phyloP scores from a whole-genome alignment of 768 basidiomycete species.

The Russula dissimulans region DNA sequence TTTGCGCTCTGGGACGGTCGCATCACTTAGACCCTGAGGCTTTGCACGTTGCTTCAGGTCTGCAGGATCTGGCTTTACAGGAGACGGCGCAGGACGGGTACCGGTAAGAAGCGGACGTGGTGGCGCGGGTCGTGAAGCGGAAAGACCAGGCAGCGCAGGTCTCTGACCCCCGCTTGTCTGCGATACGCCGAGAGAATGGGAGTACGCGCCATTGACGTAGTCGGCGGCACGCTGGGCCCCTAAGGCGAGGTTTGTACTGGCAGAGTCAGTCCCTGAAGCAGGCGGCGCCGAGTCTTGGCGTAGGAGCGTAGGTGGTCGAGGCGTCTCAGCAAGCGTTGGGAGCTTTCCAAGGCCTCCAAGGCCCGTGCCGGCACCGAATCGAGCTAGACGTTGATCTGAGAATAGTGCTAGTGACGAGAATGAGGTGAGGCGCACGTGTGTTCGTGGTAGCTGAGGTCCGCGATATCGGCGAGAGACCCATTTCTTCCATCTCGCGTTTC shows the following conservation, averaged over 20 bases:
- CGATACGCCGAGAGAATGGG: constrained; percentile 33
- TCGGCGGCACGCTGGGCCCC: constrained; percentile 56
- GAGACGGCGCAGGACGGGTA: constrained; percentile 44
- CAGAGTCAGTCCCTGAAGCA: constrained; percentile 26
- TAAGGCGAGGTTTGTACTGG: constrained; percentile 24
- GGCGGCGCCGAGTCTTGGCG: constrained; percentile 41
- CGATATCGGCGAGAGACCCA: constrained; percentile 29
- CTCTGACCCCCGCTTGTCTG: constrained; percentile 24
- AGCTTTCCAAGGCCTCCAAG: constrained; percentile 58
- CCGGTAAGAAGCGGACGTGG: constrained; percentile 54
- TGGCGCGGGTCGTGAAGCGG: constrained; percentile 58
- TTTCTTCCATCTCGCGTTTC: constrained; percentile 82
- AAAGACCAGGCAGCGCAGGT: constrained; percentile 29
- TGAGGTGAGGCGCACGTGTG: constrained; percentile 13
- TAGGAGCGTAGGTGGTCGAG: constrained; percentile 21
- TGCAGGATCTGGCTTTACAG: constrained; percentile 46
- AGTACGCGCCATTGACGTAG: constrained; percentile 46
- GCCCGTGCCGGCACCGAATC: constrained; percentile 89
- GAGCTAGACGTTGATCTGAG: constrained; percentile 43
- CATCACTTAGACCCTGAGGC: constrained; percentile 41
- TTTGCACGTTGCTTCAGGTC: constrained; percentile 60
- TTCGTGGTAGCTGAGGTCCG: constrained; percentile 20
- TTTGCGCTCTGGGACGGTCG: constrained; percentile 35
- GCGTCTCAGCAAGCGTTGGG: constrained; percentile 31
- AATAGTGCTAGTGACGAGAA: constrained; percentile 29